These are phyloP conservation scores for Ceratocystis papillata DNA, from an alignment of 2,329 filamentous ascomycete genomes.

Conservation along the genomic window DNA sequence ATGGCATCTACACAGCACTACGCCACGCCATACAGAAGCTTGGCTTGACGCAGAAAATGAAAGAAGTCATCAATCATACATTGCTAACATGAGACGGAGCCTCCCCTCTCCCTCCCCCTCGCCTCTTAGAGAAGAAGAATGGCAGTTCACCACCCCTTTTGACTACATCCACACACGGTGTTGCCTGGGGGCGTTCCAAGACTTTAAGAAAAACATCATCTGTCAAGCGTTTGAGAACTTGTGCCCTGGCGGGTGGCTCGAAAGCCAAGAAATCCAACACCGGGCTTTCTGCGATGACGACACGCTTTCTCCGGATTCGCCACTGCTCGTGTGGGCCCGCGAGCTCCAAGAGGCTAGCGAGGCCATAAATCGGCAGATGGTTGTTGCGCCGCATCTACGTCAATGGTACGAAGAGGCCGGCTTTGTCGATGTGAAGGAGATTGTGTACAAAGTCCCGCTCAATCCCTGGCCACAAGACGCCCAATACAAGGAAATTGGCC, in stretches of 20 bases:
- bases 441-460: constrained; percentile 43
- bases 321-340: constrained; percentile 34
- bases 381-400: constrained; percentile 32
- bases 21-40: too few relatives aligned
- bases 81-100: background rate
- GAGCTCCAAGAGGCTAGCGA: constrained; percentile 35
- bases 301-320: constrained; percentile 33
- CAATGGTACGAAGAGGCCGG: constrained; percentile 39
- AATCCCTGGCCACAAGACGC: constrained; percentile 44
- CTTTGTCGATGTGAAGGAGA: constrained; percentile 45
- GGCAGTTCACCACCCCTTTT: constrained; percentile 44
- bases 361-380: constrained; percentile 33
- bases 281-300: constrained; percentile 37
- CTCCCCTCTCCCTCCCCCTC: too few relatives aligned
- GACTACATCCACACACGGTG: constrained; percentile 46
- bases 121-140: constrained; percentile 36
- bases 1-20: background rate
- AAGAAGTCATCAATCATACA: background rate
- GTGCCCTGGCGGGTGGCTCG: constrained; percentile 44
- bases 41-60: too few relatives aligned
- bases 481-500: constrained; percentile 36
- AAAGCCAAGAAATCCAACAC: constrained; percentile 41
- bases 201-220: constrained; percentile 42
- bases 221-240: constrained; percentile 41
- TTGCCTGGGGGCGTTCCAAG: constrained; percentile 41